phyloP scores from a whole-genome alignment of 495 filamentous ascomycete genomes.

The Neurospora tetraspora region DNA sequence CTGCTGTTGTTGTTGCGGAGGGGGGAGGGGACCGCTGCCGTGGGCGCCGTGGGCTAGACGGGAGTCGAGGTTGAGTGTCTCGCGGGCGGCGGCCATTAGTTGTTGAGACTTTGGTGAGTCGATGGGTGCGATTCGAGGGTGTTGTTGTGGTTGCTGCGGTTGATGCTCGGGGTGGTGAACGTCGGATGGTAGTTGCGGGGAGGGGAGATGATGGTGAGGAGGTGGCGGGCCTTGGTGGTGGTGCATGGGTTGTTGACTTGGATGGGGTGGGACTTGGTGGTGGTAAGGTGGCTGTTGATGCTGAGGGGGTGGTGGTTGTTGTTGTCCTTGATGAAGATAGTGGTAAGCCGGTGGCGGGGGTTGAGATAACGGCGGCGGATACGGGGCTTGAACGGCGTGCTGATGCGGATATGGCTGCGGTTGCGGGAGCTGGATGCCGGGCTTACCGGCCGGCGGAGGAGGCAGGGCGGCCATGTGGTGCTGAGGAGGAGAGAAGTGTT shows the following conservation, averaged over 20 bases:
- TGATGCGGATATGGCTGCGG: slow-evolving; percentile 14
- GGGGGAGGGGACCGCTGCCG: slow-evolving; percentile 5
- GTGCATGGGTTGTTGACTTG: background rate
- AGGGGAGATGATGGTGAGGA: slow-evolving; percentile 14
- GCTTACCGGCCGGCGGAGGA: background rate
- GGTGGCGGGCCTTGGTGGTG: background rate
- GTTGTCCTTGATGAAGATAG: slow-evolving; percentile 4
- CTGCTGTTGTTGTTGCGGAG: background rate
- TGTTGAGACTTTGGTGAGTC: slow-evolving; percentile 32
- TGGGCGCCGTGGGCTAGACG: background rate
- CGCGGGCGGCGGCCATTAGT: slow-evolving; percentile 5
- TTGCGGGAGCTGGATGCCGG: slow-evolving; percentile 6
- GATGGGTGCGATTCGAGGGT: slow-evolving; percentile 3
- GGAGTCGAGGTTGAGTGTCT: background rate
- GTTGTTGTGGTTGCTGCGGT: slow-evolving; percentile 15
- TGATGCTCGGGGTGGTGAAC: slow-evolving; percentile 14
- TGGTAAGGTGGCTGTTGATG: slow-evolving; percentile 15
- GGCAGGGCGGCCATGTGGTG: slow-evolving; percentile 2
- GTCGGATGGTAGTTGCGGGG: slow-evolving; percentile 14
- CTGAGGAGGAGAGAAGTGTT: background rate
- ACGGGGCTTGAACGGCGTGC: slow-evolving; percentile 10
- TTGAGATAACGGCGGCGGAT: slow-evolving; percentile 6
- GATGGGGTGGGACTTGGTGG: slow-evolving; percentile 3
- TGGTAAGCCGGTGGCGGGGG: background rate
- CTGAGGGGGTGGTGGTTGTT: slow-evolving; percentile 8